Evolutionary conservation across 2,329 filamentous ascomycete genomes (phyloP).

Genomic region (Neonectria sp.): DNA sequence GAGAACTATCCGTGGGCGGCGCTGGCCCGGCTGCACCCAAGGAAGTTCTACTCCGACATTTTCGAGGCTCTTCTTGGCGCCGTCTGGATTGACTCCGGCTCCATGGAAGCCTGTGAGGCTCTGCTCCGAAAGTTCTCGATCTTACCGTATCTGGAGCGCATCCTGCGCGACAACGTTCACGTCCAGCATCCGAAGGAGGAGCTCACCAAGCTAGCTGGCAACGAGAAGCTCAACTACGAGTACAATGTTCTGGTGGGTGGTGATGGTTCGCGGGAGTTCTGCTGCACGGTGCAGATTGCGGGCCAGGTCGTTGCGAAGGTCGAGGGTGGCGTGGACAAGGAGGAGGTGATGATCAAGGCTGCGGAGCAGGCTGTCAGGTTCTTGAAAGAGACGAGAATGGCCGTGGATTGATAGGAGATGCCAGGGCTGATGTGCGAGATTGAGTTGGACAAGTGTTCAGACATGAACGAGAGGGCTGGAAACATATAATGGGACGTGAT

Average conservation of each 20-base stretch:
- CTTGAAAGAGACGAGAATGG: constrained; percentile 45
- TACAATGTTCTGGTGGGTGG: constrained; percentile 47
- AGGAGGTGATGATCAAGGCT: constrained; percentile 70
- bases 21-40: constrained; percentile 74
- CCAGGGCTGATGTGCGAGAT: too few species aligned
- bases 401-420: constrained; percentile 1
- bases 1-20: constrained; percentile 82
- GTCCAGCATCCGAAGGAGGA: constrained; percentile 77
- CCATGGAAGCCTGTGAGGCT: constrained; percentile 69
- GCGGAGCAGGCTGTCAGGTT: constrained; percentile 65
- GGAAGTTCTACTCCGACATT: constrained; percentile 88
- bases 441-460: neutral
- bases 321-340: constrained; percentile 60
- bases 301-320: constrained; percentile 62
- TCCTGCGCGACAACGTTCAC: constrained; percentile 73
- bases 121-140: constrained; percentile 78
- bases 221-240: constrained; percentile 69
- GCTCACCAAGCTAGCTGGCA: constrained; percentile 71
- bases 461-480: neutral
- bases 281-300: constrained; percentile 67
- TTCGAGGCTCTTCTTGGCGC: constrained; percentile 87
- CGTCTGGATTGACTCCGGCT: constrained; percentile 85
- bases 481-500: neutral
- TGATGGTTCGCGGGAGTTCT: constrained; percentile 48
- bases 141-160: constrained; percentile 71